phyloP scores from a whole-genome alignment of 306 rosid species.

The Trifolium pratense region DNA sequence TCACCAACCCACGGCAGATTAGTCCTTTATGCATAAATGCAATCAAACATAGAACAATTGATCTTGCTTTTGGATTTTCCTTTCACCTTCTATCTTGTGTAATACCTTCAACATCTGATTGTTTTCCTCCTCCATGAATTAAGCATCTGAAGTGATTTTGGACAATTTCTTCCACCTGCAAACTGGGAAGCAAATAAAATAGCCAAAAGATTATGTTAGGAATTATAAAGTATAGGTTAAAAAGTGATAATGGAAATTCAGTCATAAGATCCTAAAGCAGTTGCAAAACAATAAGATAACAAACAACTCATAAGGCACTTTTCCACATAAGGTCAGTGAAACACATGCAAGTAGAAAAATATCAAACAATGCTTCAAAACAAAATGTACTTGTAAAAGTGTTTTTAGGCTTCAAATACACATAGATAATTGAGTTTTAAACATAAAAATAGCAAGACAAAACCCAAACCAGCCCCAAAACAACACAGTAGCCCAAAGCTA shows the following conservation, averaged over 20 bases:
- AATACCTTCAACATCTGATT: neutral
- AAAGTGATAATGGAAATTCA: neutral
- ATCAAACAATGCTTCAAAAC: no score
- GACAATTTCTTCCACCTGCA: no score
- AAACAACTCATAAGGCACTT: neutral
- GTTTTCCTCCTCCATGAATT: neutral
- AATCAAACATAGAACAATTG: neutral
- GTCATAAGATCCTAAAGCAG: slow-evolving; percentile 9
- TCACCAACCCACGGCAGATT: no score
- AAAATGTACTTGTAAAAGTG: neutral
- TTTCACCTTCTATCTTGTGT: neutral
- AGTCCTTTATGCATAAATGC: no score
- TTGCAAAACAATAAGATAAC: slow-evolving; percentile 8
- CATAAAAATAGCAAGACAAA: no score
- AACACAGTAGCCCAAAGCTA: no score
- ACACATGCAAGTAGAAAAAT: neutral
- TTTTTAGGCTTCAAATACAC: neutral
- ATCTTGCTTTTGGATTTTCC: neutral
- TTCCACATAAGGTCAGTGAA: neutral
- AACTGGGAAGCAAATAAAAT: no score
- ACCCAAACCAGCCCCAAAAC: no score
- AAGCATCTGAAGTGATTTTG: no score
- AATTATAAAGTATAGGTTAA: neutral
- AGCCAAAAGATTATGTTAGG: no score
- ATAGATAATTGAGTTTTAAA: no score